Percentiles rank a stretch among this genome's conserved stretches.
These are phyloP conservation scores for Dothideomycetes sp. DNA, from an alignment of 2,329 filamentous ascomycete species.

Conservation along the genomic window DNA sequence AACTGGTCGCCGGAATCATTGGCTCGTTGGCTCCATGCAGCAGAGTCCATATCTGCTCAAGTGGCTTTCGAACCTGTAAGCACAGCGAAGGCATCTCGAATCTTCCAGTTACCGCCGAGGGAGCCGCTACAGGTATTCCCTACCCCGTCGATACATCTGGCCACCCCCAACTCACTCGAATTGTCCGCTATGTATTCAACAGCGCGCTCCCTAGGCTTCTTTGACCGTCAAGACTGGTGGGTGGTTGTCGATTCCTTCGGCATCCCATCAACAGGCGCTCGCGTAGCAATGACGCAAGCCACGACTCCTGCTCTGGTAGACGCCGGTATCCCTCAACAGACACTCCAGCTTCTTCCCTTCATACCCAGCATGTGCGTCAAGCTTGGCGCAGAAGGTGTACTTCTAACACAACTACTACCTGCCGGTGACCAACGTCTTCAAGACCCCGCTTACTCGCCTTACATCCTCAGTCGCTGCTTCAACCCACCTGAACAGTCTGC, in stretches of 20 bases:
- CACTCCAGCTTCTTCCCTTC: conserved; percentile 76
- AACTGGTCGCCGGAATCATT: conserved; percentile 70
- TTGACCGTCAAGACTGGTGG: conserved; percentile 71
- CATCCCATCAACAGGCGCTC: conserved; percentile 58
- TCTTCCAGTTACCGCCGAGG: conserved; percentile 46
- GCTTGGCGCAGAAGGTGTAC: conserved; percentile 63
- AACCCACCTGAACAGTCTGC: conserved; percentile 43
- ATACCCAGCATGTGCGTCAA: conserved; percentile 81
- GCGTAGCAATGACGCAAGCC: conserved; percentile 62
- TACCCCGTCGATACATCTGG: conserved; percentile 56
- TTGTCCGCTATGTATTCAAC: conserved; percentile 67
- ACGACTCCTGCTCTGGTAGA: conserved; percentile 62
- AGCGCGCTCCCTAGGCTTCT: conserved; percentile 56
- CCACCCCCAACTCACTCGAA: conserved; percentile 77
- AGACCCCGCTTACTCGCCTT: conserved; percentile 53
- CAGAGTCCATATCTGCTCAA: conserved; percentile 45
- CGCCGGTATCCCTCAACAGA: conserved; percentile 72
- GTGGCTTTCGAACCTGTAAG: conserved; percentile 88
- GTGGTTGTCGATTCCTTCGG: conserved; percentile 67
- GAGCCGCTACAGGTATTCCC: conserved; percentile 43
- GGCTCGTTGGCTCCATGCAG: conserved; percentile 56
- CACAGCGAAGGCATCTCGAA: conserved; percentile 60
- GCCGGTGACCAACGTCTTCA: conserved; percentile 59
- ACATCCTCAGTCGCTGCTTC: conserved; percentile 55
- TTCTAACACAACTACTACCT: conserved; percentile 62